Percentiles rank a stretch among this genome's conserved stretches.
Conservation (phyloP, 768 basidiomycete species). For the Trametes punicea region DNA sequence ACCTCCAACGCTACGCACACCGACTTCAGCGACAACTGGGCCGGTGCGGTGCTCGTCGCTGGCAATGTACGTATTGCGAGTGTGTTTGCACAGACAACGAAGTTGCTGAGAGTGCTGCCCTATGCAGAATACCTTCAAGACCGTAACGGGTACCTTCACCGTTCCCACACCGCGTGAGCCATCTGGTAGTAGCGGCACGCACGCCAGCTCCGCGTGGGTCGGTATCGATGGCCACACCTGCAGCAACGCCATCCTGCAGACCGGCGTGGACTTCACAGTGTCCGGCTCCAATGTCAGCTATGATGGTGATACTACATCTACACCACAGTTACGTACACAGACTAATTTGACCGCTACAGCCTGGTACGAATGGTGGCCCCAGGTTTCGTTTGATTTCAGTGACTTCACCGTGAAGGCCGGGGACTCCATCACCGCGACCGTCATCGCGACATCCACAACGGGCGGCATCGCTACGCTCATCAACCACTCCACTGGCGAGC, state of each 20-base stretch:
- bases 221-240: constrained; percentile 39
- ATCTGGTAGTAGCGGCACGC: constrained; percentile 25
- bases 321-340: too few species aligned
- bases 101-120: not conserved
- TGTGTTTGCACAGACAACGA: not conserved
- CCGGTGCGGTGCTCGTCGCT: constrained; percentile 33
- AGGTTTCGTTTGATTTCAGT: constrained; percentile 32
- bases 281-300: constrained; percentile 24
- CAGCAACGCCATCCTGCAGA: constrained; percentile 34
- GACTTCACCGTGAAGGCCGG: constrained; percentile 31
- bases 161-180: constrained; percentile 32
- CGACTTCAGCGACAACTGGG: constrained; percentile 36
- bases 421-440: constrained; percentile 30
- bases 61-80: constrained; percentile 17
- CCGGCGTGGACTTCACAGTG: constrained; percentile 35
- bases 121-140: constrained; percentile 32
- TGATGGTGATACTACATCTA: too few species aligned
- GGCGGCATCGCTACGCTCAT: constrained; percentile 28
- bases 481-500: constrained; percentile 29
- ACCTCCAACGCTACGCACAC: constrained; percentile 24
- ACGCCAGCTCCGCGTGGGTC: constrained; percentile 36
- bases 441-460: constrained; percentile 27
- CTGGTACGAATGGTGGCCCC: constrained; percentile 36
- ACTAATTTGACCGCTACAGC: too few species aligned
- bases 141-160: constrained; percentile 35